Conservation (phyloP, 2,329 filamentous ascomycete genomes). For the Aureobasidium sp. region DNA sequence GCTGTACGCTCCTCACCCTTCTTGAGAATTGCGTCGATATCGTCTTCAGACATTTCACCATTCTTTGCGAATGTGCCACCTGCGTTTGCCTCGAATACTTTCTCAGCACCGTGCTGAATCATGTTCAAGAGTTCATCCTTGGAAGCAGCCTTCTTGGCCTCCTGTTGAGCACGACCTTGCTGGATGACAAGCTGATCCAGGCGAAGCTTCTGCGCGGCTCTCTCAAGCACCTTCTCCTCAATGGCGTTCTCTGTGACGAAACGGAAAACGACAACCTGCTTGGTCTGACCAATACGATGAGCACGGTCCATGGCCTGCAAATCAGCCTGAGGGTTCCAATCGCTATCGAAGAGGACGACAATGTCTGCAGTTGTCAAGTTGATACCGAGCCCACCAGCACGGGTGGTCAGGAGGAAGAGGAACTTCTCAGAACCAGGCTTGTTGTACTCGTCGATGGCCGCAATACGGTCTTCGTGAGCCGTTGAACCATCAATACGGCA, state of each 20-base stretch:
- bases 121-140: slow-evolving; percentile 95
- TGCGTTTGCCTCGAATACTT: slow-evolving; percentile 72
- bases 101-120: slow-evolving; percentile 98
- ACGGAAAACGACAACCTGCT: slow-evolving; percentile 92
- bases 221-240: slow-evolving; percentile 94
- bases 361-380: slow-evolving; percentile 94
- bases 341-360: slow-evolving; percentile 92
- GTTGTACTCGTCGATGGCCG: slow-evolving; percentile 98
- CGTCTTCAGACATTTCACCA: slow-evolving; percentile 68
- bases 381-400: slow-evolving; percentile 92
- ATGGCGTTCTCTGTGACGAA: slow-evolving; percentile 98
- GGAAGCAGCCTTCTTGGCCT: slow-evolving; percentile 82
- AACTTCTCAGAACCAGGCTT: slow-evolving; percentile 94
- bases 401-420: slow-evolving; percentile 87
- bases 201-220: slow-evolving; percentile 91
- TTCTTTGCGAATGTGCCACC: slow-evolving; percentile 54
- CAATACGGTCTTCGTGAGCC: slow-evolving; percentile 94
- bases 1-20: slow-evolving; percentile 85
- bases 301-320: slow-evolving; percentile 98
- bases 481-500: slow-evolving; percentile 96
- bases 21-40: slow-evolving; percentile 81
- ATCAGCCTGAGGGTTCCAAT: slow-evolving; percentile 98
- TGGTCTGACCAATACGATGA: slow-evolving; percentile 96
- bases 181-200: slow-evolving; percentile 97
- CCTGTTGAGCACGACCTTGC: slow-evolving; percentile 86